A percentile compares a stretch with the other conserved stretches of the same genome.
Conservation (phyloP, 768 basidiomycete species). For the Lactarius trivialis region DNA sequence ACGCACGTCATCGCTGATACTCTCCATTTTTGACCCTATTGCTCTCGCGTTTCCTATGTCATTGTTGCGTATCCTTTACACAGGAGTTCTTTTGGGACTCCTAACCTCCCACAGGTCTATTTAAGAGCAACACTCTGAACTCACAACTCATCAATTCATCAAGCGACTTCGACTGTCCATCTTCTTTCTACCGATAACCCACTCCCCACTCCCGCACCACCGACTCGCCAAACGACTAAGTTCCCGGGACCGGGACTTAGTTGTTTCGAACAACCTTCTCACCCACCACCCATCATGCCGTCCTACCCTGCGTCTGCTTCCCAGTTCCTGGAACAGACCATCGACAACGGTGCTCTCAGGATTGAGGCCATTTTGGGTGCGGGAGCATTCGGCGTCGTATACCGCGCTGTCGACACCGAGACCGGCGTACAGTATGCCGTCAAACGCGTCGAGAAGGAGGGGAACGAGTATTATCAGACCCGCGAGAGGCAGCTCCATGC, state of each 20-base stretch:
- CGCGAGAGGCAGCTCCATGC: conserved; percentile 75
- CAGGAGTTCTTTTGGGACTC: too few species aligned
- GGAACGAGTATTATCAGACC: conserved; percentile 23
- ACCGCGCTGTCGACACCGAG: conserved; percentile 65
- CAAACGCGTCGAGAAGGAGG: conserved; percentile 69
- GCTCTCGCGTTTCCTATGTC: too few species aligned
- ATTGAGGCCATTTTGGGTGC: conserved; percentile 82
- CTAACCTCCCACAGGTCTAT: too few species aligned
- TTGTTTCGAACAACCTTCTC: neutral
- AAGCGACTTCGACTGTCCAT: neutral
- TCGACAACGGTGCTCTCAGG: conserved; percentile 75
- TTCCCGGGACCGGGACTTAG: conserved; percentile 3
- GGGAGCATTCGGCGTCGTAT: conserved; percentile 95
- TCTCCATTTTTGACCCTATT: too few species aligned
- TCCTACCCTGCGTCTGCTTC: neutral
- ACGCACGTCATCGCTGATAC: too few species aligned
- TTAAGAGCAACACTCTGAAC: too few species aligned
- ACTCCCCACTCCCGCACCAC: too few species aligned
- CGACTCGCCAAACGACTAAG: neutral
- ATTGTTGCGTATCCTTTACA: too few species aligned
- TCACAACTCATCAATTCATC: neutral
- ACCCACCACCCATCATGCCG: conserved; percentile 12
- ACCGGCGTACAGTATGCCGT: conserved; percentile 56
- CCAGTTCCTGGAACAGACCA: conserved; percentile 26
- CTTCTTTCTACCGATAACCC: neutral